Evolutionary conservation across 768 basidiomycete species (phyloP).

Genomic region (Holtermannia corniformis): DNA sequence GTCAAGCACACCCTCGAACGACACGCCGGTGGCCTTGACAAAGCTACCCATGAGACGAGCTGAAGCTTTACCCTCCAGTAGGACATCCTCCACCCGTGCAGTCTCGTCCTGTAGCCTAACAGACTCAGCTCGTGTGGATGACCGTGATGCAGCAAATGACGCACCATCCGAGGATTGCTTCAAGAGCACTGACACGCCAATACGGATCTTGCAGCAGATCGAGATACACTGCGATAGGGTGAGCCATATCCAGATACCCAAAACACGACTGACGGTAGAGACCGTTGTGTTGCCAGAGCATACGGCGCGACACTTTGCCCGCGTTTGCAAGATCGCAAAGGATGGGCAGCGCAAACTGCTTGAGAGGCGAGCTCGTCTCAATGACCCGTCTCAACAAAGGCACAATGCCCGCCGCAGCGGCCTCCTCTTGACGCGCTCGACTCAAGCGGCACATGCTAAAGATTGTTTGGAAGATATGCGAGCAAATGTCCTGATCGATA

Average conservation of each 20-base stretch:
- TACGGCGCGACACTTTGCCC: slow-evolving; percentile 78
- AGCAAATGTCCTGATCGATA: slow-evolving; percentile 73
- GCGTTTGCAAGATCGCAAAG: slow-evolving; percentile 93
- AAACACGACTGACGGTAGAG: slow-evolving; percentile 3
- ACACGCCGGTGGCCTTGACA: slow-evolving; percentile 28
- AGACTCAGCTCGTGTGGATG: not conserved
- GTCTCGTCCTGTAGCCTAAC: slow-evolving; percentile 89
- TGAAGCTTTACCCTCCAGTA: slow-evolving; percentile 68
- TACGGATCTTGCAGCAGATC: slow-evolving; percentile 39
- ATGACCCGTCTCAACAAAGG: slow-evolving; percentile 85
- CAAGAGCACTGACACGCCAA: slow-evolving; percentile 48
- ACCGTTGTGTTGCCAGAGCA: slow-evolving; percentile 93
- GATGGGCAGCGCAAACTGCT: slow-evolving; percentile 94
- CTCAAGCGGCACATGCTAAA: slow-evolving; percentile 93
- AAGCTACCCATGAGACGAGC: slow-evolving; percentile 83
- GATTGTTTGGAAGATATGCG: slow-evolving; percentile 93
- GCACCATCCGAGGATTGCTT: slow-evolving; percentile 81
- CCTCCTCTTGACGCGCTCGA: slow-evolving; percentile 91
- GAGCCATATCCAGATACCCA: not conserved
- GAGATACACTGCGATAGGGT: slow-evolving; percentile 31
- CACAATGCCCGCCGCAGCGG: slow-evolving; percentile 88
- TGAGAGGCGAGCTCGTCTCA: slow-evolving; percentile 77
- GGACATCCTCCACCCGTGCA: slow-evolving; percentile 79
- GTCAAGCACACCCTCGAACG: slow-evolving; percentile 38
- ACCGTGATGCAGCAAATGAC: no score